Base-by-base conservation (phyloP, 129 eudicot species). In the Flaveria robusta region DNA sequence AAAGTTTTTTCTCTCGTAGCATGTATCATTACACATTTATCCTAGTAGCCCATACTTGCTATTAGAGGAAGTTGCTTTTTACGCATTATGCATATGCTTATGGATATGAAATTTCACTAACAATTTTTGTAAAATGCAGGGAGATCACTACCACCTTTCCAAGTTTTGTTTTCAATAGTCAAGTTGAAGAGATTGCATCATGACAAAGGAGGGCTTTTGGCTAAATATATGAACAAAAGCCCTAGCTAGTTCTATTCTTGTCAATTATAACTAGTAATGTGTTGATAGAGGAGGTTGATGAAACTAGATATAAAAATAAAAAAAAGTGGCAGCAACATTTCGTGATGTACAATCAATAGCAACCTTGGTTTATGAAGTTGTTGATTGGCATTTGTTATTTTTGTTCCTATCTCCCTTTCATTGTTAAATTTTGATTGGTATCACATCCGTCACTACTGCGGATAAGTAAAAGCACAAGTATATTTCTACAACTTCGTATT, bases 101-200 rank as follows among this genome's bases (percentile, higher is more conserved):
- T 59, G 2, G 9, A 50, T 3, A 70, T 29, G 63, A 5, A 3
- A 50, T 50, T 8, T 29, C 14, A 14, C 12, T 60, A 56, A 45
- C n/a, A 64, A 7, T 0, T 3, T 31, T 78, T 69, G 56, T 77
- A 26, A 22, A 73, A 80, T 54, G 79, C 75, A 80, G 84, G 84
- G 84, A 80, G 43, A 74, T 80, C 37, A 80, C 84, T n/a, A 46
- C 79, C 49, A 29, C 70, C 1, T 80, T 80, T 80, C 80, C 84
- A 16, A 80, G 79, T 66, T 80, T 80, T 55, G 80, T 80, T 64
- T 80, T 80, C 71, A 66, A 80, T 74, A 64, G 50, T 22, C 79
- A 65, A 74, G 79, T 67, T 67, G 84, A 80, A 80, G 84, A 80
- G 63, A 56, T 31, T 74, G 26, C 64, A 45, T 26, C 74, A 29